Evolutionary conservation across 202 grass and related monocot genomes (phyloP), one percentile per base, ranked within the genome.

Genomic region (Musa balbisiana): DNA sequence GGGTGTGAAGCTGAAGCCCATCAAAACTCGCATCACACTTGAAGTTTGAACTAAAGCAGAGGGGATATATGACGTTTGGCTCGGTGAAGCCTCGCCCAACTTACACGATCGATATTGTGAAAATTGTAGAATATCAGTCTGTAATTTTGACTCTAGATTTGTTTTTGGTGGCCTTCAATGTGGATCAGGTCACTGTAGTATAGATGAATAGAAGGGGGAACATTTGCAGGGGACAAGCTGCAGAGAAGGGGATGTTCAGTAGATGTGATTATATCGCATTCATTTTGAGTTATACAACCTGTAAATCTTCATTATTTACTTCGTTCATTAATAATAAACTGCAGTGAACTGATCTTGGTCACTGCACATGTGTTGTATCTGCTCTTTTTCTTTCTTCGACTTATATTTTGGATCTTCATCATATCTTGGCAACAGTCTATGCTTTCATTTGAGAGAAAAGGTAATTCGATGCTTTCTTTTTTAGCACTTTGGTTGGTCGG

Each of bases 1-100:
- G 93, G 93, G 93, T 67, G 83, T 97, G 72, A 97, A 93, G 81
- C 88, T 97, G 72, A 97, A 97, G 82, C 93, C 93, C 13, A 97
- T 97, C 76, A 97, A 93, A 73, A 97, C 93, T 0, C 79, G 94
- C 25, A 80, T 79, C n/a, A 81, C 84, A 10, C 64, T 93, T 24
- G 64, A 89, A 81, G 81, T 97, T 62, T 97, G 67, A 70, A n/a
- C 33, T 19, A 51, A 50, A 20, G 15, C 8, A 50, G 67, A 50
- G 29, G 10, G 29, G 17, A 50, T 10, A 10, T 19, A 69, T 9
- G 67, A 11, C 2, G 16, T 69, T 69, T 20, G 67, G 16, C 67
- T 50, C 1, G 43, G 29, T 50, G 67, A 69, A 69, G 33, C 3
- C 16, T n/a, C 13, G 3, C 33, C n/a, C 33, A 49, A 69, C 12